Evolutionary conservation across 2,329 filamentous ascomycete species (phyloP), one percentile per base, ranked within the genome.

Genomic region (Pseudogymnoascus sp.): DNA sequence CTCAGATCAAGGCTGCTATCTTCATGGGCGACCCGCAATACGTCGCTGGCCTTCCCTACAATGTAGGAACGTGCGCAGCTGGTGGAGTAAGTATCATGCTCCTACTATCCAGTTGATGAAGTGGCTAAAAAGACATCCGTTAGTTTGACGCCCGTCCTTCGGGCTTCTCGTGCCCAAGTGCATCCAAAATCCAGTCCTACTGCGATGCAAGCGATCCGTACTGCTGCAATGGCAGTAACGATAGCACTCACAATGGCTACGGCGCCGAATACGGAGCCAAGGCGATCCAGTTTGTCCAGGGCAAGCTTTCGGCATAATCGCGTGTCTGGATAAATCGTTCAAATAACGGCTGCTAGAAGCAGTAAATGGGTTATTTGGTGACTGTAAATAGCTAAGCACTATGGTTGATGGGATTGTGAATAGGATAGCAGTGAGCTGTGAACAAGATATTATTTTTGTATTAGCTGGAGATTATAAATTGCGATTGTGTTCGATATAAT

Each of bases 151-250:
- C 84, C 34, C 82, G 85, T 4, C 80, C 83, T 0, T 70, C 77
- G 4, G 83, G 84, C 25, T 88, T 85, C 73, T 75, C 74, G 51
- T 88, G 85, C 75, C 68, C 71, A 85, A 83, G 23, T 31, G 48
- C 48, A 4, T 10, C 14, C 48, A 54, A 54, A 69, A 83, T 88
- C 68, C 77, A 86, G 75, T 85, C 83, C 4, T 89, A 88, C 78
- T 89, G 86, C 73, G 86, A 89, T 69, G 76, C 80, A 4, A 71
- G 81, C 3, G 86, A 89, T 67, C 85, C 85, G 0, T 88, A 86
- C 76, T 89, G 86, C 79, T 89, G 85, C 75, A 85, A 81, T 45
- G 86, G 86, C 60, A 85, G 80, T 69, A 79, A 88, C 65, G 78
- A 80, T 25, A 81, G 82, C 69, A 79, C 81, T 6, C 86, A 88